phyloP scores from a whole-genome alignment of 1,139 yeast genomes.

The Yamadazyma taylorii region DNA sequence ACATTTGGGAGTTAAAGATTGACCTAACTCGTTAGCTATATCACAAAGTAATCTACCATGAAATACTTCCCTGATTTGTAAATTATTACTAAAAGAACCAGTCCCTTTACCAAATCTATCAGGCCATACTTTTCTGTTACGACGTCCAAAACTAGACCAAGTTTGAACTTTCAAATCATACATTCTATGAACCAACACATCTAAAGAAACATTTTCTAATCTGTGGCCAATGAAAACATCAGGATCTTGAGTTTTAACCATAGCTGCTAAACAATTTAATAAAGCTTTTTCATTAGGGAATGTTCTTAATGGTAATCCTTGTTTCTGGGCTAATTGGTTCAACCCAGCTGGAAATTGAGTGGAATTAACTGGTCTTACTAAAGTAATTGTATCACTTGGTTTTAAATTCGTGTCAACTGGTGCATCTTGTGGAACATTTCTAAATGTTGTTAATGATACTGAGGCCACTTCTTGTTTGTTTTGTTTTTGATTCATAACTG shows the following conservation, averaged over 20 bases:
- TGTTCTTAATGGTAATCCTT: slow-evolving; percentile 47
- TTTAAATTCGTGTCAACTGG: slow-evolving; percentile 56
- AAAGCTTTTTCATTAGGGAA: slow-evolving; percentile 75
- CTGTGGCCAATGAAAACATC: slow-evolving; percentile 90
- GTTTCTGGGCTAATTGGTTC: slow-evolving; percentile 53
- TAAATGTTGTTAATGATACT: slow-evolving; percentile 71
- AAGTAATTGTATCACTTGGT: slow-evolving; percentile 62
- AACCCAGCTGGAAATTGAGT: slow-evolving; percentile 75
- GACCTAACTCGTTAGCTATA: slow-evolving; percentile 93
- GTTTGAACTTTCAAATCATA: slow-evolving; percentile 67
- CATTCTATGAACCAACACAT: slow-evolving; percentile 81
- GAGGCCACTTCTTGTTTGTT: slow-evolving; percentile 88
- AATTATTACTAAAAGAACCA: slow-evolving; percentile 47
- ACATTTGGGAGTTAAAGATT: slow-evolving; percentile 86
- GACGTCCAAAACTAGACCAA: slow-evolving; percentile 86
- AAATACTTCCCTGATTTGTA: slow-evolving; percentile 64
- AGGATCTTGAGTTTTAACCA: slow-evolving; percentile 75
- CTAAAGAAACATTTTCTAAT: slow-evolving; percentile 75
- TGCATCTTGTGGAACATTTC: slow-evolving; percentile 68
- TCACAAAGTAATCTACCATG: slow-evolving; percentile 92
- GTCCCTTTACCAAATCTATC: slow-evolving; percentile 56
- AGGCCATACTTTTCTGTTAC: slow-evolving; percentile 77
- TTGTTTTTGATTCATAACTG: slow-evolving; percentile 67
- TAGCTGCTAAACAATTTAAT: slow-evolving; percentile 70
- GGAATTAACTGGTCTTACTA: slow-evolving; percentile 71